Evolutionary conservation across 768 basidiomycete species (phyloP), one percentile per base, ranked within the genome.

Genomic region (Rickenella mellea): DNA sequence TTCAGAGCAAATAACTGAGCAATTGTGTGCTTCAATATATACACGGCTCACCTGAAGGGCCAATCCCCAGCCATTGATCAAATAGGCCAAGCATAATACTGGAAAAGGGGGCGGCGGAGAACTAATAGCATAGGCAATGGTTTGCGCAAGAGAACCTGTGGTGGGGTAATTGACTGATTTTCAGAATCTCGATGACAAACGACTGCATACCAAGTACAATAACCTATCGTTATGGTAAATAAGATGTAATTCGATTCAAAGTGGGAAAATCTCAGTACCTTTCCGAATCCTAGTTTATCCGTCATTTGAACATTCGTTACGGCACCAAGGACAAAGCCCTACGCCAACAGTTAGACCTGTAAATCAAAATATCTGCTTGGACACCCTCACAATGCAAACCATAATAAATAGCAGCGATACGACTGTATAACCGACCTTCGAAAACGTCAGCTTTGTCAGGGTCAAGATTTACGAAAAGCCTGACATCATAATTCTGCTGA

Each of bases 51-150:
- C 72, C 56, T 65, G 70, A 6, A 74, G 47, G 2, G 75, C 60
- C 29, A 68, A 44, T 2, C 78, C 78, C 22, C 76, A 61, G 5
- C 78, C 79, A 10, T 65, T 67, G 27, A 78, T 39, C 6, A 53
- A 55, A 43, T 65, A 73, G 1, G 59, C 66, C 24, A 78, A 49
- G 4, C 76, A 70, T 47, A 83, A 78, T 1, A 68, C 67, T 5
- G 80, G 79, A 52, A 83, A 86, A 0, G 81, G 80, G 1, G 73
- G 76, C 9, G 69, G 76, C 7, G 77, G 53, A 3, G 70, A 62
- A 51, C 74, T 70, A 6, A 84, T 56, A 6, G 64, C 52, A 48
- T 76, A 83, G 4, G 69, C 78, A 4, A 74, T 42, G 2, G 74
- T 51, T 57, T 81, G 80, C 20, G 54, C 64, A 14, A 69, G 25